These are phyloP conservation scores for Monilinia aucupariae DNA, from an alignment of 2,329 filamentous ascomycete genomes.

Conservation along the genomic window DNA sequence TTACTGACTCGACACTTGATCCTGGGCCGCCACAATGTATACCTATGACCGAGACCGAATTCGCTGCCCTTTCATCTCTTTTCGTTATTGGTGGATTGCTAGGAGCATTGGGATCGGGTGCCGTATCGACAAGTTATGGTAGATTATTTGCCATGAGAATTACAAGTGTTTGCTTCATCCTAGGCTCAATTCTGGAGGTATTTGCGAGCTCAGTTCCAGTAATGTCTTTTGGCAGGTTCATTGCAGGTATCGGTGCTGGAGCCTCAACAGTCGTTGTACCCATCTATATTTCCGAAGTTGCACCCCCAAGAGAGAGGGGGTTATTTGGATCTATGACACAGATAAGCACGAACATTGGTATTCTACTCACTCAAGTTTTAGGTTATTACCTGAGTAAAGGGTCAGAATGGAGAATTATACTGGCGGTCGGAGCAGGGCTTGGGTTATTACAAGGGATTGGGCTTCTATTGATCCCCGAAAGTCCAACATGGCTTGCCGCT, in stretches of 20 bases:
- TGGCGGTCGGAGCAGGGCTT: conserved; percentile 66
- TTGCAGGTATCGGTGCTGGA: conserved; percentile 80
- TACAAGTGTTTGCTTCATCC: conserved; percentile 69
- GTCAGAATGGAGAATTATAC: conserved; percentile 75
- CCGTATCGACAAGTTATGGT: conserved; percentile 71
- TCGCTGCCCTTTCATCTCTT: conserved; percentile 81
- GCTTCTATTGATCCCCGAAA: conserved; percentile 76
- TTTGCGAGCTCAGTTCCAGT: conserved; percentile 60
- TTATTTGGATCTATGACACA: conserved; percentile 84
- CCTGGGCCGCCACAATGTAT: conserved; percentile 68
- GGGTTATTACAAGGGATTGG: conserved; percentile 63
- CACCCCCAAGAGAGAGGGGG: conserved; percentile 67
- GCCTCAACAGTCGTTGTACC: conserved; percentile 89
- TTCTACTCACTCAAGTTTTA: conserved; percentile 73
- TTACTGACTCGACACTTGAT: conserved; percentile 33
- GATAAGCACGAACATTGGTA: conserved; percentile 88
- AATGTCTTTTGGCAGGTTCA: conserved; percentile 67
- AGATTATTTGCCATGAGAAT: conserved; percentile 69
- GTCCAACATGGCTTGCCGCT: conserved; percentile 77
- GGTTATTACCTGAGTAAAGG: conserved; percentile 83
- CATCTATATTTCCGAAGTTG: conserved; percentile 88
- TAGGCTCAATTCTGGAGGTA: conserved; percentile 72
- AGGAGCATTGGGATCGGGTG: conserved; percentile 75
- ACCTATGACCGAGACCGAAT: conserved; percentile 74
- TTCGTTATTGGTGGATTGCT: conserved; percentile 85